A percentile compares a stretch with the other conserved stretches of the same genome.
Evolutionary conservation across 768 basidiomycete genomes (phyloP).

Genomic region (Russula emetica): DNA sequence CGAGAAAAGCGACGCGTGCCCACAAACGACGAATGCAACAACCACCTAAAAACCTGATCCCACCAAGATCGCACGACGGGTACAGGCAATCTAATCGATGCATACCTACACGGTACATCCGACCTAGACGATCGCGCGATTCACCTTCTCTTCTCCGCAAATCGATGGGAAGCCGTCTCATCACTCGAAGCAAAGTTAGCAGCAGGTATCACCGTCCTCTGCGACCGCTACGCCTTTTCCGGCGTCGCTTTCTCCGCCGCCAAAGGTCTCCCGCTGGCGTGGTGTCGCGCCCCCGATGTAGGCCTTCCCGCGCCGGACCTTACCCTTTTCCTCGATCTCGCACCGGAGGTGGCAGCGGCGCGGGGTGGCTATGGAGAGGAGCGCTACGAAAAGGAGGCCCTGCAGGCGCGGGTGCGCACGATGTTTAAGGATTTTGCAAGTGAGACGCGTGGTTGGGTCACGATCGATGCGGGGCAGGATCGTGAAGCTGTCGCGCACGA

Average conservation of each 20-base stretch:
- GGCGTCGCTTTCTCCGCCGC: slow-evolving; percentile 85
- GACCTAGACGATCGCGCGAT: slow-evolving; percentile 90
- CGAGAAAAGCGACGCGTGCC: not conserved
- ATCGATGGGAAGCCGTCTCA: slow-evolving; percentile 93
- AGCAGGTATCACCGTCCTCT: slow-evolving; percentile 69
- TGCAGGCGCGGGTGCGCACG: slow-evolving; percentile 62
- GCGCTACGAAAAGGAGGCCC: slow-evolving; percentile 77
- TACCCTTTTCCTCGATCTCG: slow-evolving; percentile 80
- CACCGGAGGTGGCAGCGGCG: slow-evolving; percentile 58
- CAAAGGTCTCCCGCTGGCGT: slow-evolving; percentile 67
- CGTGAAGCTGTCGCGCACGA: slow-evolving; percentile 48
- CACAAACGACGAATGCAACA: too few species aligned
- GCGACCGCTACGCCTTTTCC: slow-evolving; percentile 95
- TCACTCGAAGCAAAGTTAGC: slow-evolving; percentile 58
- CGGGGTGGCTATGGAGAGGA: slow-evolving; percentile 85
- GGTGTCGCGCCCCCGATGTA: slow-evolving; percentile 85
- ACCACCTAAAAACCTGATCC: too few species aligned
- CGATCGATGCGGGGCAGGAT: slow-evolving; percentile 54
- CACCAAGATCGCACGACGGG: slow-evolving; percentile 81
- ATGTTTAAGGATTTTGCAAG: slow-evolving; percentile 54
- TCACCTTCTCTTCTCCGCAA: slow-evolving; percentile 93
- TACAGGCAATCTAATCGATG: slow-evolving; percentile 90
- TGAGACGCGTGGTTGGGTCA: slow-evolving; percentile 44
- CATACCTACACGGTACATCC: slow-evolving; percentile 76
- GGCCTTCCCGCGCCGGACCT: slow-evolving; percentile 87